phyloP scores from a whole-genome alignment of 2,329 filamentous ascomycete species.

The Xylaria sp. region DNA sequence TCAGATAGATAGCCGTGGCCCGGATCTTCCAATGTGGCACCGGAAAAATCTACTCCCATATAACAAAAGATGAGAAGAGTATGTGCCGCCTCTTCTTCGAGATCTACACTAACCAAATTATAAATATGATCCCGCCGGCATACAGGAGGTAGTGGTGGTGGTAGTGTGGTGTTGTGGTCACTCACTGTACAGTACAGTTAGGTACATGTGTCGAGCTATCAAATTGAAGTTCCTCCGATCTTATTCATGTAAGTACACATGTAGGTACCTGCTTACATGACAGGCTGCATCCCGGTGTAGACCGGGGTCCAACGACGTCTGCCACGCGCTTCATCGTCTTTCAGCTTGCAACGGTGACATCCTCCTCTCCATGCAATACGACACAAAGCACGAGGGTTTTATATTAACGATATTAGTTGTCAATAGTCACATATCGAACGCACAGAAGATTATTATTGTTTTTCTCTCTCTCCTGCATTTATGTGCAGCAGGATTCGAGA shows the following conservation, averaged over 20 bases:
- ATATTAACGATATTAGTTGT: slow-evolving; percentile 27
- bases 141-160: not conserved
- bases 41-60: not conserved
- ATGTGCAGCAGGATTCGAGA: slow-evolving; percentile 35
- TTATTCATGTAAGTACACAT: slow-evolving; percentile 23
- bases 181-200: not conserved
- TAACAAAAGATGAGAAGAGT: not conserved
- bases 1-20: no score
- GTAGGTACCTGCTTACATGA: not conserved
- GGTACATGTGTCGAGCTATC: slow-evolving; percentile 17
- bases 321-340: slow-evolving; percentile 38
- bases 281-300: slow-evolving; percentile 21
- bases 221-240: slow-evolving; percentile 38
- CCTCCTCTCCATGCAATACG: slow-evolving; percentile 26
- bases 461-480: slow-evolving; percentile 26
- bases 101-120: slow-evolving; percentile 14
- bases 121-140: not conserved
- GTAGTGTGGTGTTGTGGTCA: not conserved
- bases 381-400: slow-evolving; percentile 34
- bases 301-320: slow-evolving; percentile 18
- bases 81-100: slow-evolving; percentile 5
- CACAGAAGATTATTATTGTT: slow-evolving; percentile 1
- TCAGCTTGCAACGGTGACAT: slow-evolving; percentile 40
- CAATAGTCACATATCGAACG: slow-evolving; percentile 25
- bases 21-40: no score